A percentile compares a stretch with the other conserved stretches of the same genome.
Conservation (phyloP, 805 yeast species). For the Nakazawaea ishiwadae region DNA sequence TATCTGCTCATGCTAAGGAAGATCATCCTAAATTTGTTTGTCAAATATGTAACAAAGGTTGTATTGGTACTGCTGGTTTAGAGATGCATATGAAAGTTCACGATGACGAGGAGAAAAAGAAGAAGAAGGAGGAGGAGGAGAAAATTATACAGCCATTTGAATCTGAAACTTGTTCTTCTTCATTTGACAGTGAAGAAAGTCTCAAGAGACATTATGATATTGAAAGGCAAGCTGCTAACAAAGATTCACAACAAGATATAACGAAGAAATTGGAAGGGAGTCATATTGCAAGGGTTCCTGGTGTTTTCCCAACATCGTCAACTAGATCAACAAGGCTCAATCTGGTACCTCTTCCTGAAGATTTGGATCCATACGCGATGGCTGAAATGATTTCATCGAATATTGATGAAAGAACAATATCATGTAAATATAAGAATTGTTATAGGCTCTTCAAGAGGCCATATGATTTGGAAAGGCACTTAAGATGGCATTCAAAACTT, state of each 20-base stretch:
- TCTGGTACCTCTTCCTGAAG: slow-evolving; percentile 2
- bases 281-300: too few relatives aligned
- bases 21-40: slow-evolving; percentile 72
- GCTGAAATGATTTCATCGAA: slow-evolving; percentile 34
- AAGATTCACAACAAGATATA: too few relatives aligned
- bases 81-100: slow-evolving; percentile 72
- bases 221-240: too few relatives aligned
- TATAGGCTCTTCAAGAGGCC: slow-evolving; percentile 46
- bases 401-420: slow-evolving; percentile 28
- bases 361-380: slow-evolving; percentile 14
- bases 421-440: slow-evolving; percentile 49
- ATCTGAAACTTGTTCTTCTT: slow-evolving; percentile 43
- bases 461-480: slow-evolving; percentile 44
- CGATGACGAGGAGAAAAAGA: slow-evolving; percentile 42
- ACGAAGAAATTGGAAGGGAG: too few relatives aligned
- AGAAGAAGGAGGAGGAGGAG: slow-evolving; percentile 65
- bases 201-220: too few relatives aligned
- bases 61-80: slow-evolving; percentile 70
- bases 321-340: too few relatives aligned
- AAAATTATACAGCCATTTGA: too few relatives aligned
- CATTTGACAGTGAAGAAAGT: too few relatives aligned
- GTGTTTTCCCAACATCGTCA: too few relatives aligned
- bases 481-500: slow-evolving; percentile 44
- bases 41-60: slow-evolving; percentile 58
- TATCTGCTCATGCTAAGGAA: slow-evolving; percentile 64